phyloP scores from a whole-genome alignment of 306 rosid species.

The Ormosia emarginata region DNA sequence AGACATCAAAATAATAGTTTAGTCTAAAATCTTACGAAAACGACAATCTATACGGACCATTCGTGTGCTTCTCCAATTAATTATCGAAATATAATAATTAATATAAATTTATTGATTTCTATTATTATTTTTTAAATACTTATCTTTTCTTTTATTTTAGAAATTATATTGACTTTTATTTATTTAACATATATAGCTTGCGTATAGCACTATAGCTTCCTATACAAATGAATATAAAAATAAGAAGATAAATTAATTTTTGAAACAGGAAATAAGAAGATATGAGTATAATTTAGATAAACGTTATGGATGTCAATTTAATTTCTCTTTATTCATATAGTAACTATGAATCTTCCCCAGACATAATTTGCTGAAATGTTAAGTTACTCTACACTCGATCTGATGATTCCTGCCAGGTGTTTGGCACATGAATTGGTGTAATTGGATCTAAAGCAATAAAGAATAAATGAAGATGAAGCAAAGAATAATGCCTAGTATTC shows the following conservation, averaged over 20 bases:
- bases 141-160: background rate
- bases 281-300: background rate
- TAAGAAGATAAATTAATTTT: background rate
- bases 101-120: background rate
- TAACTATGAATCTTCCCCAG: background rate
- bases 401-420: background rate
- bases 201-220: background rate
- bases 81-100: background rate
- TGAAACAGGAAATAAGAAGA: background rate
- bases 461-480: background rate
- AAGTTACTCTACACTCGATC: background rate
- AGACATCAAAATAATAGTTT: too few species aligned
- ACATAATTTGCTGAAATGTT: background rate
- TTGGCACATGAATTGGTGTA: constrained; percentile 10
- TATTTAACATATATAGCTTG: background rate
- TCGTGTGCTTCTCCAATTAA: background rate
- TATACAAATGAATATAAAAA: background rate
- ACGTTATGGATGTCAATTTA: background rate
- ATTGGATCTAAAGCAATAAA: constrained; percentile 1
- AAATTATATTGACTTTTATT: background rate
- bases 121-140: background rate
- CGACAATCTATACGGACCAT: background rate
- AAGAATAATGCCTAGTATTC: background rate
- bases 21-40: background rate
- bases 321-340: background rate